Conservation (phyloP, 169 alveolate species). For the Ichthyophthirius multifiliis region DNA sequence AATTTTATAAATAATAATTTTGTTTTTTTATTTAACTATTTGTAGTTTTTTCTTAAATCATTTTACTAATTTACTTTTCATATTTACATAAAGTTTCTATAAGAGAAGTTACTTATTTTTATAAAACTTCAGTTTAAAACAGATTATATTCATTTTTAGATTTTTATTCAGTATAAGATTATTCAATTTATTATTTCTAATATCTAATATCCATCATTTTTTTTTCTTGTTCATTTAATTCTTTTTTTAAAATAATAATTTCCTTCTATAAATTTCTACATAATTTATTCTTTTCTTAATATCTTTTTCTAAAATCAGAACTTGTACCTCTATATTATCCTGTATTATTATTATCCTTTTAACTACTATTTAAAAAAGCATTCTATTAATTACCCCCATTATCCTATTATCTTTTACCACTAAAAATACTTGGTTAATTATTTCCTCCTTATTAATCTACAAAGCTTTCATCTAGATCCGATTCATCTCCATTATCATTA, state of each 20-base stretch:
- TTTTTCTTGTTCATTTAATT: neutral
- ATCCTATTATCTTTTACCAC: too few relatives aligned
- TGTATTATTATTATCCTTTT: too few relatives aligned
- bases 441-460: too few relatives aligned
- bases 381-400: too few relatives aligned
- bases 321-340: too few relatives aligned
- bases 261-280: conserved; percentile 3
- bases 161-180: neutral
- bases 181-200: neutral
- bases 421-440: too few relatives aligned
- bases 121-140: conserved; percentile 8
- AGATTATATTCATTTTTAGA: neutral
- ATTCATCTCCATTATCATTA: too few relatives aligned
- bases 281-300: neutral
- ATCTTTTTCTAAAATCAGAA: neutral
- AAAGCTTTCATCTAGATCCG: too few relatives aligned
- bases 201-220: neutral
- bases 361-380: too few relatives aligned
- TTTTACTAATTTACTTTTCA: neutral
- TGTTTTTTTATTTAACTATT: neutral
- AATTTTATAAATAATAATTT: too few relatives aligned
- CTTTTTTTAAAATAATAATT: neutral
- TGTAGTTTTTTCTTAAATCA: conserved; percentile 1
- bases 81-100: neutral
- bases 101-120: neutral